Conservation (phyloP, 2,329 filamentous ascomycete species). For the Ambrosiella cleistominuta region DNA sequence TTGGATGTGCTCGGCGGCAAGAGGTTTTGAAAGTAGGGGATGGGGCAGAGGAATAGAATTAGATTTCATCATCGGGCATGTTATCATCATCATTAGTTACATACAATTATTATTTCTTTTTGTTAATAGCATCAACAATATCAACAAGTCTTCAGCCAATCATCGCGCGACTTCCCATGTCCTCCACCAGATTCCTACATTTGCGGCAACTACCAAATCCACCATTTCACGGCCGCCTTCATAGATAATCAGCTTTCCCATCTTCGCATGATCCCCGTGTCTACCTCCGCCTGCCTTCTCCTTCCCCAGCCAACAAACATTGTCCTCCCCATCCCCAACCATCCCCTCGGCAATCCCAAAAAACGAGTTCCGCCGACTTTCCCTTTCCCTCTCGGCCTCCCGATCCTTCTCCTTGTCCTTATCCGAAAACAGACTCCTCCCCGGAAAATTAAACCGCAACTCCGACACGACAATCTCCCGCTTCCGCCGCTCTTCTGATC, state of each 20-base stretch:
- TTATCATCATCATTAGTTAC: too few relatives aligned
- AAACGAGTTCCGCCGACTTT: too few relatives aligned
- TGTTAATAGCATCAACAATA: neutral
- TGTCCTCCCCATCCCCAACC: slow-evolving; percentile 22
- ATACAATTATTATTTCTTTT: too few relatives aligned
- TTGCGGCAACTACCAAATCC: slow-evolving; percentile 77
- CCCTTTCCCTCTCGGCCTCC: neutral
- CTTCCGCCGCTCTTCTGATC: neutral
- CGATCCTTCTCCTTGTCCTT: neutral
- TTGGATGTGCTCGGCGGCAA: slow-evolving; percentile 37
- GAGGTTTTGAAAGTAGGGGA: neutral
- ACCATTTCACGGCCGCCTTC: slow-evolving; percentile 90
- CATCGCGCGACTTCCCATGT: slow-evolving; percentile 48
- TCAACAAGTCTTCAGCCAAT: neutral
- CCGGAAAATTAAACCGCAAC: slow-evolving; percentile 74
- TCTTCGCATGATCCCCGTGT: slow-evolving; percentile 70
- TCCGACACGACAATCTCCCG: slow-evolving; percentile 48
- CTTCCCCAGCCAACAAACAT: slow-evolving; percentile 56
- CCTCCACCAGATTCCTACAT: slow-evolving; percentile 86
- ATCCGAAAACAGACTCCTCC: slow-evolving; percentile 27
- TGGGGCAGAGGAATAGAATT: too few relatives aligned
- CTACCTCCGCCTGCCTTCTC: slow-evolving; percentile 78
- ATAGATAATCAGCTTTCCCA: slow-evolving; percentile 82
- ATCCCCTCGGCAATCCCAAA: slow-evolving; percentile 17
- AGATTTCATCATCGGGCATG: too few relatives aligned